A percentile compares a stretch with the other conserved stretches of the same genome.
phyloP scores from a whole-genome alignment of 2,329 filamentous ascomycete genomes.

The Pseudopyricularia cyperi region DNA sequence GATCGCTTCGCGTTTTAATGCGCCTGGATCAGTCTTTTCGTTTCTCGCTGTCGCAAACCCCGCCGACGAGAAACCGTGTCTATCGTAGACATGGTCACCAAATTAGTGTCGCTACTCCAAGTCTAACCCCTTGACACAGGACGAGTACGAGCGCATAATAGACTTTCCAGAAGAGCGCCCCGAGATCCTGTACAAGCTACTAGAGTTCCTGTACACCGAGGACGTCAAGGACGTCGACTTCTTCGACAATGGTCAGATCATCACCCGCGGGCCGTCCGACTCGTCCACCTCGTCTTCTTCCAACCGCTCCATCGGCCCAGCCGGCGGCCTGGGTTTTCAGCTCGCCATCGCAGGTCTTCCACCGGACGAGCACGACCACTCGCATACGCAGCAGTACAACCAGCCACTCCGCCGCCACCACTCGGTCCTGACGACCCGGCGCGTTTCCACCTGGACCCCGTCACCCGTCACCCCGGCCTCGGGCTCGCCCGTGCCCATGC shows the following conservation, averaged over 20 bases:
- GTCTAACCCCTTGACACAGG: neutral
- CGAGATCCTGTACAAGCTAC: conserved; percentile 11
- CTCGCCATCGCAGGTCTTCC: conserved; percentile 3
- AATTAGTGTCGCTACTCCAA: no score
- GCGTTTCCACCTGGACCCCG: neutral
- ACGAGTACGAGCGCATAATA: conserved; percentile 5
- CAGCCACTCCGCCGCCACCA: conserved; percentile 1
- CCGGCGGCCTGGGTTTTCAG: neutral
- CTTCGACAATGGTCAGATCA: neutral
- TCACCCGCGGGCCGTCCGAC: neutral
- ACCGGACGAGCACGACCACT: neutral
- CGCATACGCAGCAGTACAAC: neutral
- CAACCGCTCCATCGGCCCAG: neutral
- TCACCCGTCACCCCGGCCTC: neutral
- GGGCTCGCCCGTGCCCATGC: neutral
- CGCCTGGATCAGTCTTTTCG: neutral
- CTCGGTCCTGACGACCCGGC: conserved; percentile 2
- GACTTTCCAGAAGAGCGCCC: conserved; percentile 18
- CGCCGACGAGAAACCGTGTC: neutral
- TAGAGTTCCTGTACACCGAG: conserved; percentile 17
- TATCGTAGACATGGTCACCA: no score
- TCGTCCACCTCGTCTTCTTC: neutral
- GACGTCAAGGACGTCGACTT: conserved; percentile 3
- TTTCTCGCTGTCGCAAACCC: neutral
- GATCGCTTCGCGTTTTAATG: neutral